Evolutionary conservation across 2,329 filamentous ascomycete genomes (phyloP).

Genomic region (Talaromyces atroroseus): DNA sequence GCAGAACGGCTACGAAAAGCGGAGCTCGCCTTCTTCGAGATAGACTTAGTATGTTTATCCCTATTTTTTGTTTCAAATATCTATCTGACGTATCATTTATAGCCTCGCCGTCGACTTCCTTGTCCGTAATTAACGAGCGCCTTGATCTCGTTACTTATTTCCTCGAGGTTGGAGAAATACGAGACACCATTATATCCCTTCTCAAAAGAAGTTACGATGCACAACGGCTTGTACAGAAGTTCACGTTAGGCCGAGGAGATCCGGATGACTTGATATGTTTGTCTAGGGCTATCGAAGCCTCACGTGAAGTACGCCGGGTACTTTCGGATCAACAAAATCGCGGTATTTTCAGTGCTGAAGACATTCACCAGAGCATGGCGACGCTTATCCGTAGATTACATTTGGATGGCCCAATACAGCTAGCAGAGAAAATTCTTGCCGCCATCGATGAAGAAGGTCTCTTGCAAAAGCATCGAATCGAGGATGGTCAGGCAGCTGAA

Average conservation of each 20-base stretch:
- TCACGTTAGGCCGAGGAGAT: slow-evolving; percentile 85
- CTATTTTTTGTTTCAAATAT: background rate
- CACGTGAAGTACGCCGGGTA: slow-evolving; percentile 55
- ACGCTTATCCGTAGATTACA: slow-evolving; percentile 29
- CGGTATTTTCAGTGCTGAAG: slow-evolving; percentile 25
- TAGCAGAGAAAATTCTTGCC: slow-evolving; percentile 65
- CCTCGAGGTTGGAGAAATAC: slow-evolving; percentile 59
- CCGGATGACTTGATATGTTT: slow-evolving; percentile 83
- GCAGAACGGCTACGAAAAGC: slow-evolving; percentile 84
- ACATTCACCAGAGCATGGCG: slow-evolving; percentile 20
- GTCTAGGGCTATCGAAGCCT: slow-evolving; percentile 72
- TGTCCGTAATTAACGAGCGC: slow-evolving; percentile 69
- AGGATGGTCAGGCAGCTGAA: slow-evolving; percentile 65
- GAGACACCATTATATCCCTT: slow-evolving; percentile 63
- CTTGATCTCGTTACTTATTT: slow-evolving; percentile 78
- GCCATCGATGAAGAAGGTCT: slow-evolving; percentile 92
- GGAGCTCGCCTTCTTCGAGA: slow-evolving; percentile 78
- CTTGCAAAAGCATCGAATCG: slow-evolving; percentile 69
- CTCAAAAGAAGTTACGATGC: slow-evolving; percentile 76
- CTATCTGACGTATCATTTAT: background rate
- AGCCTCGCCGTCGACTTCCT: slow-evolving; percentile 80
- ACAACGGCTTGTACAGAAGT: slow-evolving; percentile 86
- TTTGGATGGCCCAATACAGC: slow-evolving; percentile 59
- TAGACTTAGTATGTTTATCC: slow-evolving; percentile 61
- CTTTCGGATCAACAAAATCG: slow-evolving; percentile 21